phyloP scores from a whole-genome alignment of 2,329 filamentous ascomycete genomes.

The Fusarium sp. region DNA sequence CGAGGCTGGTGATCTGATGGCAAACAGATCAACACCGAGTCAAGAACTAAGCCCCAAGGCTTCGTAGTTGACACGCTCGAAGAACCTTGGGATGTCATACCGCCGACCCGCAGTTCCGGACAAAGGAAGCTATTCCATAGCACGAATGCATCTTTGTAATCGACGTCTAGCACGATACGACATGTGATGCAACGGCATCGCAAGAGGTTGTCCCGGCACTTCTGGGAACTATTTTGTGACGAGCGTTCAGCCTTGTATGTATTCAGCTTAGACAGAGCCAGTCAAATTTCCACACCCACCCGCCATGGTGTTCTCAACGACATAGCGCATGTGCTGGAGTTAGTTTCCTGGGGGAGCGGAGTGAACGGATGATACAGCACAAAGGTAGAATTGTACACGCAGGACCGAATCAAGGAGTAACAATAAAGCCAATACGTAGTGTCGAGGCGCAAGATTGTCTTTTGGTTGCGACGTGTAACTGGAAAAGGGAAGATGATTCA shows the following conservation, averaged over 20 bases:
- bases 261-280: constrained; percentile 6
- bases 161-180: neutral
- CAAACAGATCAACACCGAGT: neutral
- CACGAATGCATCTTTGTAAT: neutral
- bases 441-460: constrained; percentile 27
- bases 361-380: constrained; percentile 3
- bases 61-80: neutral
- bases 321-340: neutral
- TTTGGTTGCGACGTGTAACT: constrained; percentile 10
- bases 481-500: constrained; percentile 12
- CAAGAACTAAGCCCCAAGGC: neutral
- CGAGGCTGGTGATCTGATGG: neutral
- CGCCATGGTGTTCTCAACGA: neutral
- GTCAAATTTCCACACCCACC: constrained; percentile 3
- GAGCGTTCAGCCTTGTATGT: constrained; percentile 2
- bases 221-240: constrained; percentile 12
- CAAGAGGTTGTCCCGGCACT: constrained; percentile 3
- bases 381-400: constrained; percentile 26
- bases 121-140: neutral
- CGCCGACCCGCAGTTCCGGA: constrained; percentile 5
- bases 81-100: constrained; percentile 24
- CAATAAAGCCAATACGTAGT: constrained; percentile 7
- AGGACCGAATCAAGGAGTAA: neutral
- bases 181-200: constrained; percentile 6
- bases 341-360: constrained; percentile 1